phyloP scores from a whole-genome alignment of 306 rosid genomes.

The Glycine latifolia region DNA sequence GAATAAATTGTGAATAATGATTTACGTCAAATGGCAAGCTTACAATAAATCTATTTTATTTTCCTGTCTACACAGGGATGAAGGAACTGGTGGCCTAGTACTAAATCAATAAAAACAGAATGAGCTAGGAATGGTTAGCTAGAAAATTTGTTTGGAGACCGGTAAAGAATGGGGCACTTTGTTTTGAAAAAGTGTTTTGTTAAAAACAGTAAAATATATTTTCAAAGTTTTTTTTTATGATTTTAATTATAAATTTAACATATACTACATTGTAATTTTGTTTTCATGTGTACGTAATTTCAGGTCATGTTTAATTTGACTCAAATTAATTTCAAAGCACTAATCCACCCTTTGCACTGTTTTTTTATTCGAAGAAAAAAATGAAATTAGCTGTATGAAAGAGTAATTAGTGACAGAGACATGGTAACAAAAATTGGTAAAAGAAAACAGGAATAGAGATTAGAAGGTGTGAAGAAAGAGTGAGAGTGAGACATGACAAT shows the following conservation, averaged over 20 bases:
- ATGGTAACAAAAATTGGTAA: not conserved
- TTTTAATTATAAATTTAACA: not conserved
- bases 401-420: not conserved
- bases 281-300: not conserved
- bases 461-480: not conserved
- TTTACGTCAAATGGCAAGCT: not conserved
- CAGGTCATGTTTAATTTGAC: not conserved
- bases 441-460: not conserved
- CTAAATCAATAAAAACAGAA: not conserved
- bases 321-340: not conserved
- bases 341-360: not conserved
- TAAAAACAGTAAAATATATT: not conserved
- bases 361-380: not conserved
- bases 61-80: not conserved
- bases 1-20: not conserved
- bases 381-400: not conserved
- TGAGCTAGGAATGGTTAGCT: not conserved
- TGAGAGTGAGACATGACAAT: constrained; percentile 14
- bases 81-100: not conserved
- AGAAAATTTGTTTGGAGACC: not conserved
- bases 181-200: not conserved
- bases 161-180: not conserved
- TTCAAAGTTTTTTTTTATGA: not conserved
- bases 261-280: not conserved
- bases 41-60: not conserved